Percentiles rank a stretch among this genome's conserved stretches.
phyloP scores from a whole-genome alignment of 257 asterid species.

The Plantago elongata region DNA sequence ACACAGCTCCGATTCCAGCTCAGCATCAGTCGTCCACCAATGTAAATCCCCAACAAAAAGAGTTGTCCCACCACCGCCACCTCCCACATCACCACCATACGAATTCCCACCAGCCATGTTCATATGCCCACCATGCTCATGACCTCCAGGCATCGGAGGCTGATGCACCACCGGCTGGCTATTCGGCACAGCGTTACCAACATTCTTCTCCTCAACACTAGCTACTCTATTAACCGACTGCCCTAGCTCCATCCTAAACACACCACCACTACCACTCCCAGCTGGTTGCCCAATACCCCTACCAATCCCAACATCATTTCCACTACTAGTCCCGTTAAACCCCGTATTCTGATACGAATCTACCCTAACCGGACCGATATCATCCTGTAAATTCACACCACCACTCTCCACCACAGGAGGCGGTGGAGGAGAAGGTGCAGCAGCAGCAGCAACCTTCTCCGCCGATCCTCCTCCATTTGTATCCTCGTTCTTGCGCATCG shows the following conservation, averaged over 20 bases:
- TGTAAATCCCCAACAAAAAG: conserved; percentile 92
- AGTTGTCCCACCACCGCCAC: conserved; percentile 50
- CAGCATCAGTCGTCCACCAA: conserved; percentile 99
- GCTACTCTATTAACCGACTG: conserved; percentile 24
- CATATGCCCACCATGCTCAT: conserved; percentile 23
- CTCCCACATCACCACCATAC: conserved; percentile 20
- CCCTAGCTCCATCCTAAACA: conserved; percentile 36
- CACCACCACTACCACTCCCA: conserved; percentile 23
- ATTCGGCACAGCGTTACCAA: conserved; percentile 18
- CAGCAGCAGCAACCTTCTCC: conserved; percentile 24
- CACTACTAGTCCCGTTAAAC: conserved; percentile 23
- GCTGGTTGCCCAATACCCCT: conserved; percentile 31
- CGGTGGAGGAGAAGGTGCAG: conserved; percentile 25
- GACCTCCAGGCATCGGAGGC: conserved; percentile 14
- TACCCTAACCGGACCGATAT: conserved; percentile 32
- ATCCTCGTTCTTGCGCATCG: conserved; percentile 56
- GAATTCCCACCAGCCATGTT: conserved; percentile 32
- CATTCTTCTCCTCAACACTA: conserved; percentile 28
- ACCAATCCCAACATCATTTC: conserved; percentile 24
- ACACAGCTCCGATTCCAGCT: conserved; percentile 66
- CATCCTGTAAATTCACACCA: conserved; percentile 26
- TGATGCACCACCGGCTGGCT: conserved; percentile 29
- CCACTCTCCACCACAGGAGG: conserved; percentile 30
- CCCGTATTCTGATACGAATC: conserved; percentile 41
- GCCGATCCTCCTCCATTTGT: conserved; percentile 34